Evolutionary conservation across 2,329 filamentous ascomycete genomes (phyloP).

Genomic region (Colletotrichum orchidophilum): DNA sequence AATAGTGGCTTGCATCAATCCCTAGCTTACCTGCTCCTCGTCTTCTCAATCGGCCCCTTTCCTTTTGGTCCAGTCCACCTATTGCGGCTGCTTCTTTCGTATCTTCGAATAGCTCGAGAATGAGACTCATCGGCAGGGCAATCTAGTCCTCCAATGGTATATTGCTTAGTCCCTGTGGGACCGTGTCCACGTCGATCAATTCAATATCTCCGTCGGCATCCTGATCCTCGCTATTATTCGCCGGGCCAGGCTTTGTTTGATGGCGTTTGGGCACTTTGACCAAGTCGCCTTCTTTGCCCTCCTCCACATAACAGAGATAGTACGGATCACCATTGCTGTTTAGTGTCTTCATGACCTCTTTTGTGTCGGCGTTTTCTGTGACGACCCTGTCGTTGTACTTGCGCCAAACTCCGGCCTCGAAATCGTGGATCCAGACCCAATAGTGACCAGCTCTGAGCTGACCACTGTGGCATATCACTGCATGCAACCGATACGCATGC

Average conservation of each 20-base stretch:
- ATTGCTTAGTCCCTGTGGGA: neutral
- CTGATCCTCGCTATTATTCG: neutral
- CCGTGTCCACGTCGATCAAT: neutral
- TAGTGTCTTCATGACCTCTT: constrained; percentile 74
- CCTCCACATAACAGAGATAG: constrained; percentile 84
- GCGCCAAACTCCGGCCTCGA: constrained; percentile 80
- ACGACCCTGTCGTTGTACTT: constrained; percentile 94
- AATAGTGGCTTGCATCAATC: too few relatives aligned
- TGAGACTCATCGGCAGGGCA: neutral
- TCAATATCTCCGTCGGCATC: constrained; percentile 26
- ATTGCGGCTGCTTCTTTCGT: neutral
- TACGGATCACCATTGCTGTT: constrained; percentile 80
- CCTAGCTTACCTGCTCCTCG: neutral
- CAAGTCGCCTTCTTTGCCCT: constrained; percentile 66
- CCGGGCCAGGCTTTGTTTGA: neutral
- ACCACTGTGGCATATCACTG: constrained; percentile 91
- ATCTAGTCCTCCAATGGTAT: neutral
- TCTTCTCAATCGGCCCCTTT: neutral
- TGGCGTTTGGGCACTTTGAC: constrained; percentile 52
- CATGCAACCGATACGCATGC: constrained; percentile 84
- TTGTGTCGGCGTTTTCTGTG: constrained; percentile 70
- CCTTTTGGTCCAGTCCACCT: neutral
- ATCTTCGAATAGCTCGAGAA: neutral
- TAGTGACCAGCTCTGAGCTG: constrained; percentile 84
- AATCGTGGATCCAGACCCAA: constrained; percentile 96